phyloP scores from a whole-genome alignment of 176 grass and related monocot species.

The Secale cereale region DNA sequence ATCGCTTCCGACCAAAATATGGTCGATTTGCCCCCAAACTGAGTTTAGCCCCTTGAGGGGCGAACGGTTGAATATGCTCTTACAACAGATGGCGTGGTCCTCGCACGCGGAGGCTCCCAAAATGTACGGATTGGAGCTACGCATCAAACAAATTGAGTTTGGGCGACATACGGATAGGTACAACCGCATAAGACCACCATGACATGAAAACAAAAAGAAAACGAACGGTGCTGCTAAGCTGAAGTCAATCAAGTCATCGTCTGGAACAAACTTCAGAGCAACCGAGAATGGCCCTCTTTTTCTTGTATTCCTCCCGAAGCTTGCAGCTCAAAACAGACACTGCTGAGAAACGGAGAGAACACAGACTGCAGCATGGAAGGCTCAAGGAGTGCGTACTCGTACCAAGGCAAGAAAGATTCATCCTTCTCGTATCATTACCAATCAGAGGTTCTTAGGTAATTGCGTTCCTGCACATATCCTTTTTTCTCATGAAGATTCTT shows the following conservation, averaged over 20 bases:
- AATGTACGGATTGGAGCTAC: background rate
- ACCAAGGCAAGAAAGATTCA: slow-evolving; percentile 27
- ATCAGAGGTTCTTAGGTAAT: background rate
- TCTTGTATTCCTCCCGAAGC: background rate
- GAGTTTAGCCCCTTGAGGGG: too few species aligned
- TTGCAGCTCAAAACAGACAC: background rate
- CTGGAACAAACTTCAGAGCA: background rate
- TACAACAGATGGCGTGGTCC: too few species aligned
- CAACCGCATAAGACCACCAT: background rate
- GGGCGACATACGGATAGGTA: background rate
- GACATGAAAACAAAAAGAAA: background rate
- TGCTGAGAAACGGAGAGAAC: background rate
- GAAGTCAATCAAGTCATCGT: slow-evolving; percentile 6
- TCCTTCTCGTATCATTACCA: background rate
- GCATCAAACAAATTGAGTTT: background rate
- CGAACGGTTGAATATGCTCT: too few species aligned
- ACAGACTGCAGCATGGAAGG: slow-evolving; percentile 26
- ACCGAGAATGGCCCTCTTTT: background rate
- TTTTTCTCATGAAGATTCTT: background rate
- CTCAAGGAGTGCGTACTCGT: background rate
- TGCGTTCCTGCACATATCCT: background rate
- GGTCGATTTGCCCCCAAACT: too few species aligned
- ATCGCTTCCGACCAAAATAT: too few species aligned
- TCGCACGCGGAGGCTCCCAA: too few species aligned
- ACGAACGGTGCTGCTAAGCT: background rate